Evolutionary conservation across 2,329 filamentous ascomycete genomes (phyloP).

Genomic region (Botrytis elliptica): DNA sequence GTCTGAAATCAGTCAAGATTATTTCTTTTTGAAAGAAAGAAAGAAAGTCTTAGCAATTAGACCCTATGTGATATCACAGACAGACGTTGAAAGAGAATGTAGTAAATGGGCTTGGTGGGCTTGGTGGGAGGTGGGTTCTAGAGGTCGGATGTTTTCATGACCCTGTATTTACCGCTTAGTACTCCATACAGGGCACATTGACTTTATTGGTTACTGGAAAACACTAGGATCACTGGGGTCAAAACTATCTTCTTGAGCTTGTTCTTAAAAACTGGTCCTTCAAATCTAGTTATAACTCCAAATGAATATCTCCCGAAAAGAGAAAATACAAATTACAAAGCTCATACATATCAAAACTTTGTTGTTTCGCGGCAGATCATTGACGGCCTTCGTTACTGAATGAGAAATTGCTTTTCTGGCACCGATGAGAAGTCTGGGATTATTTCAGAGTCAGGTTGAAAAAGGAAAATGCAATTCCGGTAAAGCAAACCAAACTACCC

Average conservation of each 20-base stretch:
- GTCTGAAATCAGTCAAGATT: neutral
- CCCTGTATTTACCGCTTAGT: neutral
- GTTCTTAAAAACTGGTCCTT: slow-evolving; percentile 2
- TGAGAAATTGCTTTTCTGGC: neutral
- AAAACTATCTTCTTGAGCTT: slow-evolving; percentile 1
- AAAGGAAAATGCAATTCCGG: slow-evolving; percentile 6
- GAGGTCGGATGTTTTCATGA: neutral
- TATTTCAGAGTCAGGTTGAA: neutral
- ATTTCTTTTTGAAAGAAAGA: neutral
- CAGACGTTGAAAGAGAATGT: slow-evolving; percentile 12
- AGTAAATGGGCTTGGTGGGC: neutral
- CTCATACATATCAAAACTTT: neutral
- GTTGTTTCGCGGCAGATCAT: slow-evolving; percentile 14
- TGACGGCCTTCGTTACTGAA: slow-evolving; percentile 12
- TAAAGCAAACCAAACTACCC: neutral
- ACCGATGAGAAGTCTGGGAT: neutral
- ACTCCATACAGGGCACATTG: neutral
- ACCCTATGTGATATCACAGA: neutral
- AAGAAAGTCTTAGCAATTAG: neutral
- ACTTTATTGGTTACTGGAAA: slow-evolving; percentile 1
- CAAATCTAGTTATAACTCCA: slow-evolving; percentile 12
- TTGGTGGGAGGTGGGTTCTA: neutral
- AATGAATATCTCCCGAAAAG: neutral
- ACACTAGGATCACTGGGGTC: neutral
- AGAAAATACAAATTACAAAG: neutral